Evolutionary conservation across 1,284 basidiomycete genomes (phyloP), one percentile per base, ranked within the genome.

Genomic region (Stygiomarasmius scandens): DNA sequence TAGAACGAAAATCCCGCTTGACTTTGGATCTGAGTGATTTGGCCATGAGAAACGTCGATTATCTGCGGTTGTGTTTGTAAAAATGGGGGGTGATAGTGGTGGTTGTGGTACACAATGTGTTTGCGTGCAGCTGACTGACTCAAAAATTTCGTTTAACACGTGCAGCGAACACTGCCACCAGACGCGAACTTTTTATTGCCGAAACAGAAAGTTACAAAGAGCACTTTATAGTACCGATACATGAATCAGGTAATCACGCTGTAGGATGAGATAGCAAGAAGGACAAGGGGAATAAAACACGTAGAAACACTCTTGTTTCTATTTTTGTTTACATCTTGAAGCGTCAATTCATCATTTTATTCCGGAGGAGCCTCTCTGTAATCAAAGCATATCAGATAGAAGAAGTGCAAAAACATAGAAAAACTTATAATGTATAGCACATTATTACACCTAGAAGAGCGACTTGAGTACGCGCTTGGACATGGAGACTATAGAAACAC

Each of bases 1-100:
- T 89, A 14, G 88, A 82, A 61, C 96, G 86, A 69, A 88, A 92
- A 32, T 86, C 79, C 53, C 94, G 89, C 76, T 97, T 97, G 61
- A 85, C 82, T 77, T 95, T 96, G 19, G 93, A 93, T 69, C 95
- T 85, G 52, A 90, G 84, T 44, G 93, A 95, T 80, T 98, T 98
- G 58, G 93, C 95, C 96, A 98, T 96, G 44, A 64, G 69, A 59
- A 61, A n/a, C 23, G 41, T 53, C 60, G 49, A 41, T 50, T 50
- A 51, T 48, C 58, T 53, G 45, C 55, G 52, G 56, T 47, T 68
- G 58, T 19, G n/a, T 11, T 44, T 5, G 29, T 32, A 32, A 44
- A 43, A 11, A 12, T 66, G 58, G 51, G 61, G 58, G 57, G 29
- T 46, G 52, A 49, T 54, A 52, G 56, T 51, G 46, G 61, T 54